Conservation (phyloP, 352 stramenopile species). For the Lagenidium giganteum region DNA sequence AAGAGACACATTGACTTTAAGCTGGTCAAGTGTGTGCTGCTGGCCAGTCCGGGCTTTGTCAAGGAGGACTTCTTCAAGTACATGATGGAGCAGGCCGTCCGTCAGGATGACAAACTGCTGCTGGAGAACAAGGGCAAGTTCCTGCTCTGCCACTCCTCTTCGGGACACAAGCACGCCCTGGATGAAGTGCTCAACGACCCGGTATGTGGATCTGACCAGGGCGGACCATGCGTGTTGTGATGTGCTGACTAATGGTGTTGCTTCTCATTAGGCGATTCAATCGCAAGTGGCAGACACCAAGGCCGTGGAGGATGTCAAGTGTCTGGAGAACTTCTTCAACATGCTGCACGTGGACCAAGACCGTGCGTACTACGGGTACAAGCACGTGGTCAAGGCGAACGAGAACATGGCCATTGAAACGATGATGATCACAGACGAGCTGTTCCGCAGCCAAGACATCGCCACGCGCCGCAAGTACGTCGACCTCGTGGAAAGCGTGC, state of each 20-base stretch:
- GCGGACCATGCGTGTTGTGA: too few species aligned
- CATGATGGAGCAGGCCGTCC: constrained; percentile 88
- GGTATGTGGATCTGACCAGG: too few species aligned
- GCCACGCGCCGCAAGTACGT: constrained; percentile 90
- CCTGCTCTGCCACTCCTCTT: constrained; percentile 92
- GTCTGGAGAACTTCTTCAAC: constrained; percentile 93
- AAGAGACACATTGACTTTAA: constrained; percentile 96
- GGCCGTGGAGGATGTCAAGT: constrained; percentile 88
- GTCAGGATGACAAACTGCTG: constrained; percentile 91
- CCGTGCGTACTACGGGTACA: constrained; percentile 96
- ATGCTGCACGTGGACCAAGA: constrained; percentile 96
- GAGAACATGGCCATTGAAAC: constrained; percentile 93
- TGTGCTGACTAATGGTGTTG: too few species aligned
- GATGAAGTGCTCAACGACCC: constrained; percentile 96
- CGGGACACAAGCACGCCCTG: constrained; percentile 96
- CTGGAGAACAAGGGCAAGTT: constrained; percentile 98
- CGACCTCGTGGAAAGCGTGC: constrained; percentile 91
- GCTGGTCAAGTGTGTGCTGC: constrained; percentile 94
- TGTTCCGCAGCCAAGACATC: constrained; percentile 92
- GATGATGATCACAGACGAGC: constrained; percentile 93
- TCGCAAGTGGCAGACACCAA: constrained; percentile 95
- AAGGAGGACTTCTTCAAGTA: constrained; percentile 99
- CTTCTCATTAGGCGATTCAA: constrained; percentile 84
- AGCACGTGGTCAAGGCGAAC: constrained; percentile 90
- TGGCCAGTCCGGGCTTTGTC: constrained; percentile 95